Percentiles rank a stretch among this genome's conserved stretches.
phyloP scores from a whole-genome alignment of 148 eudicot genomes.

The Silene uniflora region DNA sequence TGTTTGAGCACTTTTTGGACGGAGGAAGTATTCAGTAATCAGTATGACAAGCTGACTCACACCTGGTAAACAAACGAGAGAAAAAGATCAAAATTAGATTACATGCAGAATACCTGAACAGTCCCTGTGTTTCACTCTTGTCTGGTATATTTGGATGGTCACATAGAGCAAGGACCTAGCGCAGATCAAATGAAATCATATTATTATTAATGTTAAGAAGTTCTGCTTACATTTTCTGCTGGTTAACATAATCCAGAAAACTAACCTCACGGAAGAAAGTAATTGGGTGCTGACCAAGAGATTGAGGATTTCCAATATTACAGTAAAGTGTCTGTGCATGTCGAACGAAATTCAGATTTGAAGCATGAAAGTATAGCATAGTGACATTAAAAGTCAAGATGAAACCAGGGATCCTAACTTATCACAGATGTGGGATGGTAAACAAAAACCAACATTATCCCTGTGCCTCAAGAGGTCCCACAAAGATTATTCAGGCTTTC shows the following conservation, averaged over 20 bases:
- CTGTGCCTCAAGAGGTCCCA: background rate
- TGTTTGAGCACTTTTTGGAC: background rate
- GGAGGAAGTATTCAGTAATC: background rate
- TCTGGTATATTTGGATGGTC: slow-evolving; percentile 85
- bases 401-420: background rate
- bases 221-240: background rate
- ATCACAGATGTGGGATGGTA: background rate
- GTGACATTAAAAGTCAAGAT: background rate
- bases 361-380: slow-evolving; percentile 7
- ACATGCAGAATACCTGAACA: slow-evolving; percentile 61
- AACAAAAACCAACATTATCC: background rate
- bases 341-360: slow-evolving; percentile 13
- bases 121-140: slow-evolving; percentile 72
- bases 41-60: background rate
- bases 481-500: background rate
- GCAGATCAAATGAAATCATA: slow-evolving; percentile 3
- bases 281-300: slow-evolving; percentile 85
- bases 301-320: slow-evolving; percentile 96
- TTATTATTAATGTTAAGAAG: background rate
- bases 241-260: background rate
- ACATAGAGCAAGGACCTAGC: slow-evolving; percentile 84
- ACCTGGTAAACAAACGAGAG: too few species aligned
- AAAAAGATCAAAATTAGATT: background rate
- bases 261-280: slow-evolving; percentile 93
- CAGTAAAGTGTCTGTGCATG: slow-evolving; percentile 73